phyloP scores from a whole-genome alignment of 129 eudicot genomes.

The Sambucus nigra region DNA sequence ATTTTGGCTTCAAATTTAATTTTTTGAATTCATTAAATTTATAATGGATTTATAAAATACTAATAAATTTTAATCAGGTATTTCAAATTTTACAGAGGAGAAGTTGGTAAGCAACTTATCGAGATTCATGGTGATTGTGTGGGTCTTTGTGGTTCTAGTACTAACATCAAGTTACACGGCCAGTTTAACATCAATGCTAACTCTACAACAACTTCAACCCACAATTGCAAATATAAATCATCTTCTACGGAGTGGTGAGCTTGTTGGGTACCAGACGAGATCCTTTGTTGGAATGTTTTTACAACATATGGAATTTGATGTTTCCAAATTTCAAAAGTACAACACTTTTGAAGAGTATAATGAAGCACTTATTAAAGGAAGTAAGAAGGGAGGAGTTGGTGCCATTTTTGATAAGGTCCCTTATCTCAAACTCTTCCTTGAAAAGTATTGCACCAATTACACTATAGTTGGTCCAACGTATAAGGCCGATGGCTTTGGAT shows the following conservation, averaged over 20 bases:
- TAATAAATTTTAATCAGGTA: too few species aligned
- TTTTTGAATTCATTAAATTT: too few species aligned
- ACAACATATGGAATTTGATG: slow-evolving; percentile 17
- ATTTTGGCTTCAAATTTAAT: too few species aligned
- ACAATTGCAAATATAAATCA: slow-evolving; percentile 24
- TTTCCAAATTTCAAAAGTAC: slow-evolving; percentile 23
- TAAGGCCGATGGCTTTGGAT: slow-evolving; percentile 35
- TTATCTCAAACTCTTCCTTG: slow-evolving; percentile 30
- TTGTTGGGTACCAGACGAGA: slow-evolving; percentile 33
- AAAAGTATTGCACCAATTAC: slow-evolving; percentile 27
- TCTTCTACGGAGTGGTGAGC: slow-evolving; percentile 31
- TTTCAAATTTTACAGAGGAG: slow-evolving; percentile 52
- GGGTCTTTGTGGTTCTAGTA: slow-evolving; percentile 48
- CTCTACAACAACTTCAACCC: slow-evolving; percentile 39
- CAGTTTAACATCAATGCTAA: slow-evolving; percentile 48
- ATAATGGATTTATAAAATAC: too few species aligned
- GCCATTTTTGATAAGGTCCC: slow-evolving; percentile 51
- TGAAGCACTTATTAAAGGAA: slow-evolving; percentile 37
- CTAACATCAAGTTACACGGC: slow-evolving; percentile 48
- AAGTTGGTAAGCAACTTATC: slow-evolving; percentile 40
- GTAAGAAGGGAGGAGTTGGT: slow-evolving; percentile 39
- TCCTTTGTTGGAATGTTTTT: slow-evolving; percentile 22
- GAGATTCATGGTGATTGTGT: slow-evolving; percentile 42
- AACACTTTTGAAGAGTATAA: slow-evolving; percentile 19
- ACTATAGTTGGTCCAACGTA: slow-evolving; percentile 35